phyloP scores from a whole-genome alignment of 177 flowering plant species.

The Vitis hybrid region DNA sequence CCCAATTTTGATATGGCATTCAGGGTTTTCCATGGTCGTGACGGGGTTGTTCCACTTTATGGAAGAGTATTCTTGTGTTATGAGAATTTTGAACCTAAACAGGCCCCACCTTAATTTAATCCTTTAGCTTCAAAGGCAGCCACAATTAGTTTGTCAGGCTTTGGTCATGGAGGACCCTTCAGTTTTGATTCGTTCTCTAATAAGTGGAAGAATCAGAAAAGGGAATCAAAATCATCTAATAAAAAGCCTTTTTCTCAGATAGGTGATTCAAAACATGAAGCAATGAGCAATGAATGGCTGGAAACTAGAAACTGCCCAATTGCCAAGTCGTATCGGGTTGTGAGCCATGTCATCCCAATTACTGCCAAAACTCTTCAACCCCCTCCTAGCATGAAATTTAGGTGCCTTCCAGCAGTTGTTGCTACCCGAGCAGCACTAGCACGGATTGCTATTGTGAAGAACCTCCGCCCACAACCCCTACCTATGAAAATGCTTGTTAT shows the following conservation, averaged over 20 bases:
- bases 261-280: constrained; percentile 35
- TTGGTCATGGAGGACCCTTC: constrained; percentile 68
- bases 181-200: constrained; percentile 57
- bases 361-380: constrained; percentile 46
- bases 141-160: constrained; percentile 67
- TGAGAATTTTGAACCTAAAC: too few species aligned
- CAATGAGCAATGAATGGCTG: constrained; percentile 48
- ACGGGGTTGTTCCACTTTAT: constrained; percentile 50
- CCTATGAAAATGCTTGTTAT: constrained; percentile 43
- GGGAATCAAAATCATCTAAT: constrained; percentile 27
- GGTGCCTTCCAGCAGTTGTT: constrained; percentile 46
- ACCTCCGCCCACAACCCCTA: constrained; percentile 50
- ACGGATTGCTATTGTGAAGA: neutral
- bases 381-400: constrained; percentile 39
- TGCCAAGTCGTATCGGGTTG: constrained; percentile 53
- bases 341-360: constrained; percentile 41
- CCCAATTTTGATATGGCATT: constrained; percentile 54
- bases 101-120: constrained; percentile 40
- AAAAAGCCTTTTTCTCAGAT: too few species aligned
- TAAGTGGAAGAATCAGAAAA: constrained; percentile 37
- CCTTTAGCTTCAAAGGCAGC: constrained; percentile 81
- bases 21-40: constrained; percentile 49
- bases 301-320: constrained; percentile 50
- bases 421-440: constrained; percentile 47
- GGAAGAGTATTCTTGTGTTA: neutral